A percentile compares a stretch with the other conserved stretches of the same genome.
phyloP scores from a whole-genome alignment of 768 basidiomycete species.

The Tremella yokohamensis region DNA sequence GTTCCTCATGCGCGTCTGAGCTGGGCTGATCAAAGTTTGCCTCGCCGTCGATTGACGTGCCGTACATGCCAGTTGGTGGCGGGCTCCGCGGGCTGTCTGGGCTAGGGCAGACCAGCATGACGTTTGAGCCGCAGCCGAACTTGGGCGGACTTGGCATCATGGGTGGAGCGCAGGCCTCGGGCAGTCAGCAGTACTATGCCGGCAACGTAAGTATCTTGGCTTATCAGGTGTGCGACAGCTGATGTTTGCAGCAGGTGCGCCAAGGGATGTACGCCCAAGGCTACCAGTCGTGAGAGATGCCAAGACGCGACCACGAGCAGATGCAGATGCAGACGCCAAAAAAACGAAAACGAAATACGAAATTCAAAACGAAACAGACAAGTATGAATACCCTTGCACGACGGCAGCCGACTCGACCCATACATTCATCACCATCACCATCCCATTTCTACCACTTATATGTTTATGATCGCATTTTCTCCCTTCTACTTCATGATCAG shows the following conservation, averaged over 20 bases:
- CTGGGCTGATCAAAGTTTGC: slow-evolving; percentile 34
- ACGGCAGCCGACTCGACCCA: too few relatives aligned
- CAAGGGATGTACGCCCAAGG: slow-evolving; percentile 1
- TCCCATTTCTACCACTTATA: too few relatives aligned
- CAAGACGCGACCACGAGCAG: background rate
- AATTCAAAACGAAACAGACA: too few relatives aligned
- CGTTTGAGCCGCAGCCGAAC: slow-evolving; percentile 45
- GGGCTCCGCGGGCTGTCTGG: slow-evolving; percentile 15
- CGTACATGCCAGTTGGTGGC: slow-evolving; percentile 24
- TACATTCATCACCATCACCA: too few relatives aligned
- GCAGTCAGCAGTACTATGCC: slow-evolving; percentile 3
- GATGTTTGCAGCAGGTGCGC: background rate
- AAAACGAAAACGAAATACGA: background rate
- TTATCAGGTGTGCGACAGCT: background rate
- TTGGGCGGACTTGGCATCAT: slow-evolving; percentile 48
- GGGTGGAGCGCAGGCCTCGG: slow-evolving; percentile 6
- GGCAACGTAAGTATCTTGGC: background rate
- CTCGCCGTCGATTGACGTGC: slow-evolving; percentile 43
- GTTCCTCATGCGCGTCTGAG: background rate
- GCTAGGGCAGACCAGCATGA: slow-evolving; percentile 24
- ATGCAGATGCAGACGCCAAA: background rate
- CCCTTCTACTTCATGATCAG: too few relatives aligned
- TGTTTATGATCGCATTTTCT: too few relatives aligned
- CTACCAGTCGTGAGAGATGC: background rate
- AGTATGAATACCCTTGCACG: too few relatives aligned